phyloP scores from a whole-genome alignment of 2,329 filamentous ascomycete genomes.

The Aspergillus sp. region DNA sequence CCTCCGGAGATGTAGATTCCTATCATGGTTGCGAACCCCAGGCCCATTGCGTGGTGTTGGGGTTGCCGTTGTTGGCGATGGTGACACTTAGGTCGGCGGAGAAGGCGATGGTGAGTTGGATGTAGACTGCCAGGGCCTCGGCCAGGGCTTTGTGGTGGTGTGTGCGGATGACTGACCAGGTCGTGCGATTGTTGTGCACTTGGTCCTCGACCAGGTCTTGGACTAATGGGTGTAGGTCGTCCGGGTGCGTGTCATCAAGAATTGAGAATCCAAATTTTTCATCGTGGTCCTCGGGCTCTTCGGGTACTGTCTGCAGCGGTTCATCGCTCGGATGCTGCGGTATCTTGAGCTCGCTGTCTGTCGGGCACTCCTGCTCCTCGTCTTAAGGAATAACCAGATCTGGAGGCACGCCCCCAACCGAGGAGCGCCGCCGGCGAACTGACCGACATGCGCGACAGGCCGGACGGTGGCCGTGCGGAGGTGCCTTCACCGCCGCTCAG shows the following conservation, averaged over 20 bases:
- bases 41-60: conserved; percentile 39
- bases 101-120: conserved; percentile 43
- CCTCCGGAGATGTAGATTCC: conserved; percentile 44
- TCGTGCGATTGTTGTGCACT: conserved; percentile 43
- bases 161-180: conserved; percentile 46
- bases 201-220: conserved; percentile 41
- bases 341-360: conserved; percentile 3
- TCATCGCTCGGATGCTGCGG: conserved; percentile 11
- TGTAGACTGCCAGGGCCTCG: conserved; percentile 45
- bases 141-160: conserved; percentile 49
- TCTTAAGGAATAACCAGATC: conserved; percentile 18
- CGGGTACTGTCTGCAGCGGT: conserved; percentile 14
- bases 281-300: conserved; percentile 7
- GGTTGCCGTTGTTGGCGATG: conserved; percentile 32
- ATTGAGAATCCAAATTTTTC: background rate
- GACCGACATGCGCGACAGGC: conserved; percentile 20
- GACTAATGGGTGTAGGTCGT: conserved; percentile 41
- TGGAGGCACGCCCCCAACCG: conserved; percentile 8
- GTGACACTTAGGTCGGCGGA: conserved; percentile 44
- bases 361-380: conserved; percentile 16
- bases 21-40: conserved; percentile 53
- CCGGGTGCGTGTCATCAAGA: conserved; percentile 23
- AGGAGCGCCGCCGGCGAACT: conserved; percentile 13
- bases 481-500: conserved; percentile 18
- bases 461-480: conserved; percentile 12